Evolutionary conservation across 2,329 filamentous ascomycete species (phyloP), one percentile per base, ranked within the genome.

Genomic region (Colletotrichum sp.): DNA sequence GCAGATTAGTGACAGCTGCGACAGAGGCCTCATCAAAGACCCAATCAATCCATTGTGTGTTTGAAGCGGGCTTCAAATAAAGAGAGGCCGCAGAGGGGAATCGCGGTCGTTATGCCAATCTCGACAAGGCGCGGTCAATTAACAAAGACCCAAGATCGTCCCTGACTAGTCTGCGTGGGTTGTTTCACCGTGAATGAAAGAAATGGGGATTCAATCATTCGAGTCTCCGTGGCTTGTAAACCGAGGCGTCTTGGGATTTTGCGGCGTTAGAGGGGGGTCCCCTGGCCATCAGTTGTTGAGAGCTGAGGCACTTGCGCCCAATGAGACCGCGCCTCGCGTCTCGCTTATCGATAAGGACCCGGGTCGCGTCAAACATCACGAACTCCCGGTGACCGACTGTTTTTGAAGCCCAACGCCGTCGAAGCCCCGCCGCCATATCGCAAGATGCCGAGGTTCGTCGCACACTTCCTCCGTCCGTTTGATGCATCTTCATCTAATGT

Each of bases 291-390:
- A 26, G 7, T n/a, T n/a, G 13, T 9, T 39, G 9, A 15, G 68
- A 32, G n/a, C 8, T 36, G 44, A 24, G 44, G 44, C 44, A 52
- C 44, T 7, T 52, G 32, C 28, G 67, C 24, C 67, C 67, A 69
- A 60, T 52, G 52, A 52, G 21, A 59, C 52, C 75, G 75, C 71
- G 75, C 34, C 62, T 64, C 75, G 75, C 75, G 72, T 66, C n/a
- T 71, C 7, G 7, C 69, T 77, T 78, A 78, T 78, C 77, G 77
- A 78, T 78, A 78, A 78, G 71, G 39, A n/a, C 10, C 18, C 26
- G 24, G 26, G 55, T 65, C 75, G 77, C 75, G 77, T 76, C 72
- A 55, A 77, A 70, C 77, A 76, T 73, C 75, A 71, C 65, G 52
- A 71, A 62, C 44, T 67, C 34, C 65, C 39, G 24, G 44, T 49